Evolutionary conservation across 352 stramenopile species (phyloP), one percentile per base, ranked within the genome.

Genomic region (Elongisporangium prolatum): DNA sequence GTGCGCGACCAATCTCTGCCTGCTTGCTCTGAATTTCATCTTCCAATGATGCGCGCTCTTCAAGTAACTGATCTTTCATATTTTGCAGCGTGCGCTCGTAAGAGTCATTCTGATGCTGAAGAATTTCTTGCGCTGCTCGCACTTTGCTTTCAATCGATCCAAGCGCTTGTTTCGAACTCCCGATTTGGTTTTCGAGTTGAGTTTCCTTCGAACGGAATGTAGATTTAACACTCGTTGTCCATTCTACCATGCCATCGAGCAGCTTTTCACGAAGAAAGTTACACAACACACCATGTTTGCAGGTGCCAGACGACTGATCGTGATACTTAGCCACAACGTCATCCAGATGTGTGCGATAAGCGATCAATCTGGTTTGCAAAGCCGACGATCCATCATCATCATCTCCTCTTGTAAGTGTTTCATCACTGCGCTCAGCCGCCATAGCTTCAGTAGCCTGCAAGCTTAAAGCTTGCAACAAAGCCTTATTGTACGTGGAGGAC

Each of bases 21-120:
- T 86, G 60, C 22, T 84, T 89, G 57, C 53, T 78, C 10, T 84
- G 65, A 52, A 89, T 89, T n/a, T 87, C 77, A 24, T 83, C 69
- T 6, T 60, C 61, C 49, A 90, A 55, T 1, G 64, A 71, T 8
- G 28, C 59, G 9, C 69, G 75, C 48, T 92, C 82, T 34, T 77
- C 79, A 1, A 56, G 54, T 25, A 79, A 76, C 10, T 78, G 75
- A 56, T 89, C 77, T 1, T 61, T 52, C 18, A 92, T 86, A 0
- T 65, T 66, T 14, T 74, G 69, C 10, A 92, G 50, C n/a, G 82
- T 74, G 40, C 65, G 75, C 50, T 92, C 76, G 48, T 78, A 89
- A 3, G 77, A 80, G 5, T 84, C 66, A 47, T 86, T 87, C 38
- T 92, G 77, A 49, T 88, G 77, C 0, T n/a, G 20, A 1, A 92